phyloP scores from a whole-genome alignment of 2,329 filamentous ascomycete species.

The Fusarium secorum region DNA sequence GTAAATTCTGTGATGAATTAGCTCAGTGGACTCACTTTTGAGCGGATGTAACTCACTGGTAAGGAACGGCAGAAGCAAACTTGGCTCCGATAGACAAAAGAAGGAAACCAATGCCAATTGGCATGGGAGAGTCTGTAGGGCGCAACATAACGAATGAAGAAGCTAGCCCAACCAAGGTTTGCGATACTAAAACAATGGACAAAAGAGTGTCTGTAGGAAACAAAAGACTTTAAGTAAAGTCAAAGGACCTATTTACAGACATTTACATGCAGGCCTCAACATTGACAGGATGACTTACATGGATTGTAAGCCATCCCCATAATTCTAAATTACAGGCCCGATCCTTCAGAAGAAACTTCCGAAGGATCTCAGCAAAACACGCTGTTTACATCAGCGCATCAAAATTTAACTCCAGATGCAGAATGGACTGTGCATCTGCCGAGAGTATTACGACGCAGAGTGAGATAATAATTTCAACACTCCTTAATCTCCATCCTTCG shows the following conservation, averaged over 20 bases:
- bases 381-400: background rate
- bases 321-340: background rate
- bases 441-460: background rate
- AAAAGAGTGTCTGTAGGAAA: background rate
- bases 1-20: background rate
- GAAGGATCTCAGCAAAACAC: background rate
- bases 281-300: background rate
- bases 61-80: slow-evolving; percentile 12
- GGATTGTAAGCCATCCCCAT: background rate
- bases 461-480: background rate
- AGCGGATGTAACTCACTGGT: background rate
- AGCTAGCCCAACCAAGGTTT: slow-evolving; percentile 5
- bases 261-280: too few species aligned
- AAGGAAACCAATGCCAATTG: slow-evolving; percentile 14
- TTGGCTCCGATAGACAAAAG: slow-evolving; percentile 10
- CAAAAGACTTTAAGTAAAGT: slow-evolving; percentile 22
- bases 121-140: slow-evolving; percentile 8
- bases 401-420: background rate
- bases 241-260: background rate
- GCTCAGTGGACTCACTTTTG: too few species aligned
- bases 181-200: background rate
- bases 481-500: slow-evolving; percentile 8
- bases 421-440: background rate
- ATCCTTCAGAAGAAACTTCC: background rate
- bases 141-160: slow-evolving; percentile 25